These are phyloP conservation scores for Boletus tylopilopsis DNA, from an alignment of 768 basidiomycete species.

Conservation along the genomic window DNA sequence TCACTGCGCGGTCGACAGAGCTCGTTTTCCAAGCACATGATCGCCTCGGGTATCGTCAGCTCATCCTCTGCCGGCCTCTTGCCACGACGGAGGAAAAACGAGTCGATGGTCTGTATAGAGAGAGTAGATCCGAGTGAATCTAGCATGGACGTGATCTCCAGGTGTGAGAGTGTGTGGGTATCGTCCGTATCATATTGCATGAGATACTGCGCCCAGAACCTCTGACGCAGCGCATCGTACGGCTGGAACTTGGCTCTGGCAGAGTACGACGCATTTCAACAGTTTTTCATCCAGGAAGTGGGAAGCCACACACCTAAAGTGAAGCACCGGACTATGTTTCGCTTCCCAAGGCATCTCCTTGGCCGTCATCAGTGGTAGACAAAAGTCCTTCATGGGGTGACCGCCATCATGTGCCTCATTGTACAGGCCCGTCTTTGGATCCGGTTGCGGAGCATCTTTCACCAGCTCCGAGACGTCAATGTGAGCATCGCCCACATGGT, in stretches of 20 bases:
- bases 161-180: slow-evolving; percentile 63
- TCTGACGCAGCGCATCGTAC: slow-evolving; percentile 85
- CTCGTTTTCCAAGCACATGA: slow-evolving; percentile 84
- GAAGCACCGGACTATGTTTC: slow-evolving; percentile 65
- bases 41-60: slow-evolving; percentile 72
- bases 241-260: slow-evolving; percentile 90
- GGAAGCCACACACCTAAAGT: slow-evolving; percentile 60
- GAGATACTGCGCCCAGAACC: slow-evolving; percentile 87
- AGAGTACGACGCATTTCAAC: slow-evolving; percentile 3
- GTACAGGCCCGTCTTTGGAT: slow-evolving; percentile 47
- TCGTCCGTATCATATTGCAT: slow-evolving; percentile 90
- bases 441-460: slow-evolving; percentile 61
- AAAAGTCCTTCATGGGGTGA: slow-evolving; percentile 68
- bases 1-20: slow-evolving; percentile 70
- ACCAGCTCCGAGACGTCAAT: slow-evolving; percentile 73
- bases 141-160: slow-evolving; percentile 92
- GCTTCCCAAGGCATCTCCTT: slow-evolving; percentile 70
- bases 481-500: slow-evolving; percentile 76
- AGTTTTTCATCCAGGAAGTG: too few species aligned
- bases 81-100: slow-evolving; percentile 72
- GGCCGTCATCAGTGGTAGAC: slow-evolving; percentile 54
- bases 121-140: slow-evolving; percentile 96
- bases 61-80: slow-evolving; percentile 66
- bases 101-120: slow-evolving; percentile 68
- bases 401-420: slow-evolving; percentile 34